Evolutionary conservation across 2,329 filamentous ascomycete species (phyloP).

Genomic region (Colletotrichum trifolii): DNA sequence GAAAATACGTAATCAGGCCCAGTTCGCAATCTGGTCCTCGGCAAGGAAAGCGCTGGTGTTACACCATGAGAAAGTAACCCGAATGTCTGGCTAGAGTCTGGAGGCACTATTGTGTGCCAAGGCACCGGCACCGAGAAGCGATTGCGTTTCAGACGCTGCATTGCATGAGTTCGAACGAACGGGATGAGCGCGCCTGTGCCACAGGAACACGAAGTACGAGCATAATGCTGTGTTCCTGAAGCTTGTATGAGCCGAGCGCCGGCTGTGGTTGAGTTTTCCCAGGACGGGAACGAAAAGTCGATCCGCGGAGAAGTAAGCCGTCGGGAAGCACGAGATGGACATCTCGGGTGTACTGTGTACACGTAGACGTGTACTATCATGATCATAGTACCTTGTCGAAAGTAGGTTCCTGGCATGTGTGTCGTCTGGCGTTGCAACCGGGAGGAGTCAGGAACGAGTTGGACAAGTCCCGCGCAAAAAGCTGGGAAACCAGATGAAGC

Average conservation of each 20-base stretch:
- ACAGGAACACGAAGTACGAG: neutral
- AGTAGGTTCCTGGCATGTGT: neutral
- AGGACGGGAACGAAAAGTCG: slow-evolving; percentile 6
- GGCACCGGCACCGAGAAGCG: neutral
- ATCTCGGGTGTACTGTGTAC: neutral
- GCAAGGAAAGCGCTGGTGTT: neutral
- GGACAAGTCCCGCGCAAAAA: slow-evolving; percentile 5
- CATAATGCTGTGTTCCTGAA: neutral
- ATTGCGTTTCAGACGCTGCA: neutral
- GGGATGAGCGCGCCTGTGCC: slow-evolving; percentile 14
- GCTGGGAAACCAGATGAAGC: neutral
- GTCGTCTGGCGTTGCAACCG: neutral
- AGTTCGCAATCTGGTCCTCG: neutral
- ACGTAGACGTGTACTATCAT: too few relatives aligned
- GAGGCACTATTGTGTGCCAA: neutral
- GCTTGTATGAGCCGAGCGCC: neutral
- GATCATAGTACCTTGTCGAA: neutral
- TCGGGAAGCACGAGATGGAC: slow-evolving; percentile 12
- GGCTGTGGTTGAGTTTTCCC: slow-evolving; percentile 2
- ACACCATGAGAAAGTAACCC: neutral
- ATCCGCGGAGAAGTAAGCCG: slow-evolving; percentile 1
- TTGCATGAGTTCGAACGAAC: slow-evolving; percentile 16
- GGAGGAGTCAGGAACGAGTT: slow-evolving; percentile 9
- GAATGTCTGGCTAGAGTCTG: slow-evolving; percentile 8
- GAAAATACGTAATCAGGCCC: too few relatives aligned